Base-by-base conservation (phyloP, 768 basidiomycete species). In the Nidularia pulvinata region DNA sequence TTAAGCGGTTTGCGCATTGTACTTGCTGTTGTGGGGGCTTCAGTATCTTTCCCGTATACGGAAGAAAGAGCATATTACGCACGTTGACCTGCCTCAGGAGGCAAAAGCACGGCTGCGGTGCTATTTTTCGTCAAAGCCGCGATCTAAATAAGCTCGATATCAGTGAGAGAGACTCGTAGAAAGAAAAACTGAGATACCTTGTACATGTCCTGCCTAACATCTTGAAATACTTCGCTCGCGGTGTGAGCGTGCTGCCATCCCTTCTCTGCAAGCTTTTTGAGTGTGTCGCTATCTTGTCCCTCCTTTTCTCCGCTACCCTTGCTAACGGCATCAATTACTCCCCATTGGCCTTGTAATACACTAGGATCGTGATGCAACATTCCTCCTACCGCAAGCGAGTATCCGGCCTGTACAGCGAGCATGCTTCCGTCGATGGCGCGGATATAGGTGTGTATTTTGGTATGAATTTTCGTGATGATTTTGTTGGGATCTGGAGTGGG, bases 111-210 rank as follows among this genome's bases (percentile, higher is more conserved):
- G 14, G 66, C 59, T 11, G 56, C 55, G 35, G 57, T 63, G 34
- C 64, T 68, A 49, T 72, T 68, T 53, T 75, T 76, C 2, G 73
- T 75, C 4, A 60, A 59, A 1, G 74, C 73, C 30, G 73, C 71
- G 50, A 76, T 70, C 74, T 76, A 48, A 43, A 37, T 45, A 51
- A 32, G 35, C 54, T 32, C 19, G 33, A 30, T 33, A 46, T 48
- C 22, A 39, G 13, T 33, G 2, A 37, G 37, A 47, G 42, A n/a
- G 7, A 19, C 43, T 13, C 5, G 46, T 34, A 14, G 19, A 4
- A 16, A 16, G 49, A 11, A 53, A 39, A 2, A 16, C 16, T 6
- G n/a, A 33, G n/a, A 19, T n/a, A 73, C 74, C 61, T 69, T 70
- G 55, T 70, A 74, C 9, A 73, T 57, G 35, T 72, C 69, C 57